Evolutionary conservation across 129 eudicot species (phyloP).

Genomic region (Centrapalus pauciflorus): DNA sequence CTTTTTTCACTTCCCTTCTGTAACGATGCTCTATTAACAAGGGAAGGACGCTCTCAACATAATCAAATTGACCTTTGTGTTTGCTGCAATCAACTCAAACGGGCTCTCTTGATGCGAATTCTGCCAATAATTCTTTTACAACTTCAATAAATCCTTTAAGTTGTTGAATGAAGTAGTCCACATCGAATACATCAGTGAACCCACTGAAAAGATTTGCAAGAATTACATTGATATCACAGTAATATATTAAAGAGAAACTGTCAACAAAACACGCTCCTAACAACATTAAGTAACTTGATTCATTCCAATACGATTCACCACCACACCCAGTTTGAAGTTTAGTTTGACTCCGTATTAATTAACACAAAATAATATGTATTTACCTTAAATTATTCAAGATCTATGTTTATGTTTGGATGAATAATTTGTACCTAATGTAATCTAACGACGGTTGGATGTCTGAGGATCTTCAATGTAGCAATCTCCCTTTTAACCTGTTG

Average conservation of each 20-base stretch:
- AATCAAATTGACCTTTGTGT: constrained; percentile 96
- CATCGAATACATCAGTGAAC: constrained; percentile 92
- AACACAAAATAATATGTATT: no score
- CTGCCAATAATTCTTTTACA: constrained; percentile 76
- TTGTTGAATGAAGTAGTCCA: constrained; percentile 78
- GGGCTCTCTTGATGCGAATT: constrained; percentile 77
- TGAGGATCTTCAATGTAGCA: no score
- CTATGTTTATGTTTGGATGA: no score
- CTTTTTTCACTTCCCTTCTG: no score
- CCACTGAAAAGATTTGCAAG: constrained; percentile 47
- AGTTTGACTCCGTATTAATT: no score
- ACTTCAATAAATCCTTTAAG: constrained; percentile 65
- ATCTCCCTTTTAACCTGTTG: no score
- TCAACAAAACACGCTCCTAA: not conserved
- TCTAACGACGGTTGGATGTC: no score
- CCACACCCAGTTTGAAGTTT: no score
- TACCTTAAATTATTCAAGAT: no score
- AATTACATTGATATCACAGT: constrained; percentile 3
- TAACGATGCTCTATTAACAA: constrained; percentile 71
- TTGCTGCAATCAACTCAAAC: constrained; percentile 85
- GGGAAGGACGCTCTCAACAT: constrained; percentile 81
- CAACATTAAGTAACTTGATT: constrained; percentile 57
- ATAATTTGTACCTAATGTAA: no score
- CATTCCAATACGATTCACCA: constrained; percentile 99
- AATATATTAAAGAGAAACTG: not conserved